A percentile compares a stretch with the other conserved stretches of the same genome.
phyloP scores from a whole-genome alignment of 371 early-diverging fungal genomes.

The Zopfochytrium polystomum region DNA sequence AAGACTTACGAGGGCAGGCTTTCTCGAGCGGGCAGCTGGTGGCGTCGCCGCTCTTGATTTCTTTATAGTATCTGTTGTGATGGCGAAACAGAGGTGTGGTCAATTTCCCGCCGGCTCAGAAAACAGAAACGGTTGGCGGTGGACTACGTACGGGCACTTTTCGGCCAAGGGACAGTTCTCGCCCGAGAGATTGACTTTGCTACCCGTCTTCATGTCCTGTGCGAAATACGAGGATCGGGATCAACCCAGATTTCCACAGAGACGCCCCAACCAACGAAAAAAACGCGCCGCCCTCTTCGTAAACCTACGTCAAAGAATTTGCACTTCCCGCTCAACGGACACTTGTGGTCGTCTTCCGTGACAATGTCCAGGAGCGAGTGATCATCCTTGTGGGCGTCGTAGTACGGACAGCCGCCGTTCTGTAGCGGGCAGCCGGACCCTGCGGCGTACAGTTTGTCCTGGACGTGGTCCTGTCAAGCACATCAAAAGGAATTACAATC shows the following conservation, averaged over 20 bases:
- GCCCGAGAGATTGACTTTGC: conserved; percentile 15
- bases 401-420: conserved; percentile 26
- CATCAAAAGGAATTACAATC: too few relatives aligned
- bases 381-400: conserved; percentile 15
- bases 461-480: too few relatives aligned
- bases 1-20: neutral
- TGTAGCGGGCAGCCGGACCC: conserved; percentile 20
- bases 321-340: conserved; percentile 24
- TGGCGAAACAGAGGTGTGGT: too few relatives aligned
- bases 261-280: neutral
- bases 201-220: conserved; percentile 21
- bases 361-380: conserved; percentile 8
- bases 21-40: conserved; percentile 15
- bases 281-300: too few relatives aligned
- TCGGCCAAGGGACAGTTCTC: conserved; percentile 17
- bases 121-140: too few relatives aligned
- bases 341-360: conserved; percentile 17
- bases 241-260: neutral
- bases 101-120: too few relatives aligned
- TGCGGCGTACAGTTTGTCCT: neutral
- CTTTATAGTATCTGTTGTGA: too few relatives aligned
- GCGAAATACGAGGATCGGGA: neutral
- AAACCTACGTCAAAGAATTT: conserved; percentile 16
- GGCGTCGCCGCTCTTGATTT: conserved; percentile 1
- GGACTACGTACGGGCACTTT: conserved; percentile 23